Base-by-base conservation (phyloP, 2,329 filamentous ascomycete species). In the Xenoacremonium recifei region DNA sequence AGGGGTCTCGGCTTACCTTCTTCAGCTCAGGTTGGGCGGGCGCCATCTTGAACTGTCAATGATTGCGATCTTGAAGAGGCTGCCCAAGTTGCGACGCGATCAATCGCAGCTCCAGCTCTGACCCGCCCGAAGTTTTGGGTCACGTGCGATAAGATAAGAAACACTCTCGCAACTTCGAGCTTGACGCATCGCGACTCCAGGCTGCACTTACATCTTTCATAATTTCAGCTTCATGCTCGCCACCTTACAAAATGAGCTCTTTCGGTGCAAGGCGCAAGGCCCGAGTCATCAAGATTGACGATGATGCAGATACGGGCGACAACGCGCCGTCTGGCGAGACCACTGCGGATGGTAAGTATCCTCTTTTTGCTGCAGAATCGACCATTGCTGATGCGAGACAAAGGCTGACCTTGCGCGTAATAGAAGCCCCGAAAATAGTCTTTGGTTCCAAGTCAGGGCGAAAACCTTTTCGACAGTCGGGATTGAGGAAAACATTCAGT, bases 21-120 rank as follows among this genome's bases (percentile, higher is more conserved):
- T 97, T 99, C 51, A 99, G 82, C 76, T 99, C 95, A 60, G 93
- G 93, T 73, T 97, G 93, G 67, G 93, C 91, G 84, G 95, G 92
- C 73, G 93, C 89, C 93, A 99, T 99, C 55, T 76, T 87, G 73
- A 67, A 56, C 54, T 56, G 45, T 61, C 45, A 49, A 47, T 46
- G 43, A 47, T 46, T 34, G 46, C 45, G 47, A 42, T 50, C 25
- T 37, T 62, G 44, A 49, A 45, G n/a, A n/a, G 37, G 45, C 36
- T 51, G 55, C 49, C n/a, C 40, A 35, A 40, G 36, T 42, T 59
- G 48, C 56, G 53, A 59, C 55, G 59, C 55, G 53, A 59, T n/a
- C n/a, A n/a, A n/a, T 57, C 44, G 39, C 53, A 54, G 54, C 49
- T 50, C 34, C 47, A 54, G 51, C 50, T 49, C 47, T 44, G 42